Conservation (phyloP, 2,329 filamentous ascomycete genomes). For the Calycina herbarum region DNA sequence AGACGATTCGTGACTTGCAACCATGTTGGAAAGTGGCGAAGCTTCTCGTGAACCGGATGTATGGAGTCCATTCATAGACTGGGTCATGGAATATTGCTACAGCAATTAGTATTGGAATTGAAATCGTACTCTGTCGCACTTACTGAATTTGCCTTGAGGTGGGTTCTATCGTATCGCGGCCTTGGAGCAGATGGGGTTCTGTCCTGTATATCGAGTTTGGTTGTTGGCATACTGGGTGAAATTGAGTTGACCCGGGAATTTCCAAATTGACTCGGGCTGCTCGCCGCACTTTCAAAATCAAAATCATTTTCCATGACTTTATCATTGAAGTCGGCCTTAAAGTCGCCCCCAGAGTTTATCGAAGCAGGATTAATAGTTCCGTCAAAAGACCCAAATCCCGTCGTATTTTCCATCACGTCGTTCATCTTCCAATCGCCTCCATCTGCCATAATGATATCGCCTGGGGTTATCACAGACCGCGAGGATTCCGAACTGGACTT, state of each 20-base stretch:
- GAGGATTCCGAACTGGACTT: slow-evolving; percentile 49
- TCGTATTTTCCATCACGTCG: slow-evolving; percentile 27
- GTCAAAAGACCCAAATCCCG: slow-evolving; percentile 41
- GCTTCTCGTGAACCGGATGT: slow-evolving; percentile 52
- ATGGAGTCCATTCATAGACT: slow-evolving; percentile 51
- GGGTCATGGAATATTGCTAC: slow-evolving; percentile 53
- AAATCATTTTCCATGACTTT: slow-evolving; percentile 52
- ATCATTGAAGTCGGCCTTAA: slow-evolving; percentile 42
- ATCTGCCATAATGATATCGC: slow-evolving; percentile 47
- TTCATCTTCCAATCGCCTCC: slow-evolving; percentile 46
- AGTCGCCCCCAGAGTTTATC: slow-evolving; percentile 26
- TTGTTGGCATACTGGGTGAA: slow-evolving; percentile 44
- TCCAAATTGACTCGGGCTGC: slow-evolving; percentile 50
- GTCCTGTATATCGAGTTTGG: slow-evolving; percentile 40
- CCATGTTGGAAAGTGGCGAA: slow-evolving; percentile 54
- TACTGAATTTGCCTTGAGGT: slow-evolving; percentile 48
- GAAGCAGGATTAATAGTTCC: slow-evolving; percentile 41
- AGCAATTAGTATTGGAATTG: slow-evolving; percentile 31
- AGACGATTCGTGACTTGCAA: slow-evolving; percentile 54
- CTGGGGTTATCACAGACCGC: slow-evolving; percentile 44
- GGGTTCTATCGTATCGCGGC: slow-evolving; percentile 31
- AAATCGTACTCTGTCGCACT: slow-evolving; percentile 15
- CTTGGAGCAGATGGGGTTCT: slow-evolving; percentile 32
- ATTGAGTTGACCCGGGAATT: slow-evolving; percentile 39
- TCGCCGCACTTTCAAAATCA: slow-evolving; percentile 59